These are phyloP conservation scores for Wickerhamiella sorbophila DNA, from an alignment of 805 yeast genomes.

Conservation along the genomic window DNA sequence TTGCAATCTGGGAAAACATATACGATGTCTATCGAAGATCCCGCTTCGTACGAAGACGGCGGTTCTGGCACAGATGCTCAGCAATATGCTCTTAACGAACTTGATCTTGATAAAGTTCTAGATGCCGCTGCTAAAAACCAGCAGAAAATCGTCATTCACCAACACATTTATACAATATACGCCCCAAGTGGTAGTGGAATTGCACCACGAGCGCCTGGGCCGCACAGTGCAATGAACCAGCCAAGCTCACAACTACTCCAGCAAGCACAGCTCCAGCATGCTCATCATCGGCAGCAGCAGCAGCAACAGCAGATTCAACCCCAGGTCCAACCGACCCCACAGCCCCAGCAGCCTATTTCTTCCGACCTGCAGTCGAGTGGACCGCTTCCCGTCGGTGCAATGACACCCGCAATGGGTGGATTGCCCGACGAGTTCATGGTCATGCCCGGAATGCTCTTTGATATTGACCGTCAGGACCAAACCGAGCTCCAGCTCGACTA, in stretches of 20 bases:
- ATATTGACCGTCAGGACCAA: constrained; percentile 8
- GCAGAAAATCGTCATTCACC: constrained; percentile 50
- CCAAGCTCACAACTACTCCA: background rate
- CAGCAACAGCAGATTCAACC: constrained; percentile 3
- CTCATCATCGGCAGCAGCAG: constrained; percentile 3
- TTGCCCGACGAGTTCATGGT: constrained; percentile 14
- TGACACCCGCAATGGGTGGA: background rate
- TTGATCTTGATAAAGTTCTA: constrained; percentile 19
- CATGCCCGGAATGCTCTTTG: constrained; percentile 10
- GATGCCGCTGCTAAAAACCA: constrained; percentile 16
- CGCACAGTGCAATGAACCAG: background rate
- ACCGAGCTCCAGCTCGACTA: constrained; percentile 10
- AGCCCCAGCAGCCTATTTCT: constrained; percentile 5
- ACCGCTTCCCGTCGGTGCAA: background rate
- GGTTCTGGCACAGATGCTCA: constrained; percentile 1
- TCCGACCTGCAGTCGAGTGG: background rate
- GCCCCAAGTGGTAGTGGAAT: background rate
- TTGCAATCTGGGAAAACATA: constrained; percentile 8
- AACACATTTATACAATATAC: constrained; percentile 40
- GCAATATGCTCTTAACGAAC: constrained; percentile 17
- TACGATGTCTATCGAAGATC: constrained; percentile 12
- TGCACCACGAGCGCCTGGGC: background rate
- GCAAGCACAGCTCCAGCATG: background rate
- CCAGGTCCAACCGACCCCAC: background rate
- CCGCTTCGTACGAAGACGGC: constrained; percentile 1